Evolutionary conservation across 768 basidiomycete genomes (phyloP).

Genomic region (Paxillus ammoniavirescens): DNA sequence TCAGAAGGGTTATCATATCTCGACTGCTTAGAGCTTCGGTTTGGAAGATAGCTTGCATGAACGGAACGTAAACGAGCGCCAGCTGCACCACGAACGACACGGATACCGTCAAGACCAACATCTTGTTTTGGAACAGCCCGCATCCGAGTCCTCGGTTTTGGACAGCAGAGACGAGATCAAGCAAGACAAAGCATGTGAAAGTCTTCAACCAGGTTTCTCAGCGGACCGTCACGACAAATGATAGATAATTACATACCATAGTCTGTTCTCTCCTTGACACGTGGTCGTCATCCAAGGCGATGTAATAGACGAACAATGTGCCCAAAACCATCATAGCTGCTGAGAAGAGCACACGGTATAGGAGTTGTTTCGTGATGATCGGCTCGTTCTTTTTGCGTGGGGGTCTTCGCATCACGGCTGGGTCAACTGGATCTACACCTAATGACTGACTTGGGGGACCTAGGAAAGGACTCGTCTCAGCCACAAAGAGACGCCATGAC

Average conservation of each 20-base stretch:
- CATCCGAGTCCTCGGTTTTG: constrained; percentile 93
- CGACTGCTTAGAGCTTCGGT: constrained; percentile 71
- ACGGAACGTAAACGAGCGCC: constrained; percentile 82
- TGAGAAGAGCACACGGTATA: constrained; percentile 86
- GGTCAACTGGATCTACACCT: constrained; percentile 95
- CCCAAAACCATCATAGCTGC: constrained; percentile 90
- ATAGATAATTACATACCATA: constrained; percentile 60
- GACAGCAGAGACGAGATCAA: constrained; percentile 92
- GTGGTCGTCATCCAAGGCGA: constrained; percentile 78
- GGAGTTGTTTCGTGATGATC: constrained; percentile 72
- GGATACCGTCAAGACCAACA: constrained; percentile 87
- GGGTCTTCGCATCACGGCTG: constrained; percentile 86
- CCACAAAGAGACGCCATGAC: neutral
- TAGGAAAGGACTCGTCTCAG: constrained; percentile 27
- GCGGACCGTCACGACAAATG: neutral
- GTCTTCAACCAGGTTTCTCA: constrained; percentile 53
- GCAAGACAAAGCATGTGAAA: constrained; percentile 95
- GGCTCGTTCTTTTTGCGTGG: constrained; percentile 92
- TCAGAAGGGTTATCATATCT: constrained; percentile 72
- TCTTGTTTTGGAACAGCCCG: constrained; percentile 78
- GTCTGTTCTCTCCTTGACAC: constrained; percentile 91
- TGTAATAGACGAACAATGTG: constrained; percentile 83
- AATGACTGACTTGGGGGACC: constrained; percentile 94
- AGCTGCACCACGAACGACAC: constrained; percentile 85
- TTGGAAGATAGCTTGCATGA: constrained; percentile 92